A percentile compares a stretch with the other conserved stretches of the same genome.
Conservation (phyloP, 2,329 filamentous ascomycete species). For the Eutypa lata region DNA sequence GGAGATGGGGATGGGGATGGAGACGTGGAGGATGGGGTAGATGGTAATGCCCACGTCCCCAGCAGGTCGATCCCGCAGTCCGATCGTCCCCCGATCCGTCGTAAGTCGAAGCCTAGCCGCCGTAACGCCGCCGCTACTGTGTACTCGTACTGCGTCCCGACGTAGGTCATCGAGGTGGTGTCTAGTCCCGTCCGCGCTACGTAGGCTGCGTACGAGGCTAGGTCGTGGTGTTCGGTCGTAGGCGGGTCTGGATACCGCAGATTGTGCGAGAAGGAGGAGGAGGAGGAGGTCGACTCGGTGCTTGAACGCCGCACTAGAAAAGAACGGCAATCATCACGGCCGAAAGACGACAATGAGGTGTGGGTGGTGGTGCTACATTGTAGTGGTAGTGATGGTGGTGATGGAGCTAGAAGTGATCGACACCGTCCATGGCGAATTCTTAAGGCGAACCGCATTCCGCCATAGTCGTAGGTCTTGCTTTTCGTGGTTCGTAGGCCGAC, state of each 20-base stretch:
- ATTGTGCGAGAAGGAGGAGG: constrained; percentile 2
- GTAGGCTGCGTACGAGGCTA: constrained; percentile 64
- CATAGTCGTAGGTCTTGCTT: constrained; percentile 1
- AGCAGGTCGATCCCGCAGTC: constrained; percentile 75
- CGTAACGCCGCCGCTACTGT: constrained; percentile 54
- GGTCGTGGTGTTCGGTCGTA: constrained; percentile 56
- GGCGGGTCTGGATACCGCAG: constrained; percentile 45
- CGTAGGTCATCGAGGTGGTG: constrained; percentile 56
- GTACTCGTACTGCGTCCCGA: constrained; percentile 79
- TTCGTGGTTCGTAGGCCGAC: no score
- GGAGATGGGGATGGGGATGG: constrained; percentile 24
- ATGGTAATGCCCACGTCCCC: constrained; percentile 64
- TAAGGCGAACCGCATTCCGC: constrained; percentile 16
- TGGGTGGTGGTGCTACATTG: no score
- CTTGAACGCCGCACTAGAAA: no score
- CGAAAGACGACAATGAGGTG: no score
- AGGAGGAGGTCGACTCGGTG: no score
- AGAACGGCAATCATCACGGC: no score
- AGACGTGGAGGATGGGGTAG: no score
- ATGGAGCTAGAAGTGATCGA: constrained; percentile 1
- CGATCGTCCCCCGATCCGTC: constrained; percentile 61
- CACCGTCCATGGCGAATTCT: constrained; percentile 3
- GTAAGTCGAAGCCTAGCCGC: constrained; percentile 61
- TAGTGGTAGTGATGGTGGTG: neutral
- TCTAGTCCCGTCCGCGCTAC: constrained; percentile 55